Evolutionary conservation across 2,329 filamentous ascomycete genomes (phyloP), one percentile per base, ranked within the genome.

Genomic region (Alternaria rosae): DNA sequence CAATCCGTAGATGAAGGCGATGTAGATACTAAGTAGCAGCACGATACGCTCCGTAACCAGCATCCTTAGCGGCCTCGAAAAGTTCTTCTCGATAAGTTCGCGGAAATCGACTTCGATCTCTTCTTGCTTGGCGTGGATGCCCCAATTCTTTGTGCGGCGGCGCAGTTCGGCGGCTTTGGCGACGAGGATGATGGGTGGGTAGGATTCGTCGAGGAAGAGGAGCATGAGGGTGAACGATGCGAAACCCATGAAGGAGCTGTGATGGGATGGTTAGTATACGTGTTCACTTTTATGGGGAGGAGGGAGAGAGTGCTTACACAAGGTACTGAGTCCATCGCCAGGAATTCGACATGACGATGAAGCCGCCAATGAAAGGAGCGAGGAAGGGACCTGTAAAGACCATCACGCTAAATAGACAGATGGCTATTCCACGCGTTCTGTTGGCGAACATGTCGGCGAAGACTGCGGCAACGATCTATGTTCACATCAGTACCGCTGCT

Each of bases 311-410:
- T 23, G 17, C 54, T 26, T 23, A 82, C 3, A 83, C 80, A 45
- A 88, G 80, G 67, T 85, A 88, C 28, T 83, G 78, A 1, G 85
- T 86, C 84, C 84, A 87, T 43, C 85, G 82, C 84, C 85, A 87
- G 28, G 86, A 78, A 20, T 80, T 64, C 41, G 81, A 82, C 60
- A 83, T 80, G 65, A 83, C 80, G 61, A 85, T 85, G 73, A 86
- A 87, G 11, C 85, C 85, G 44, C 85, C 85, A 48, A 86, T 82
- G 57, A 86, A 86, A 4, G 85, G 85, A 3, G 84, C 85, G 9
- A 85, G 68, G 30, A 85, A 76, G 0, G 85, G 85, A 1, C 85
- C 85, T 4, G 82, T 76, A 63, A 87, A 86, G 0, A 83, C 84
- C 4, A 82, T 84, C 70, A 83, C 82, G 30, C 81, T 80, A 71